Base-by-base conservation (phyloP, 768 basidiomycete genomes). In the Boletus rubroflammeus region DNA sequence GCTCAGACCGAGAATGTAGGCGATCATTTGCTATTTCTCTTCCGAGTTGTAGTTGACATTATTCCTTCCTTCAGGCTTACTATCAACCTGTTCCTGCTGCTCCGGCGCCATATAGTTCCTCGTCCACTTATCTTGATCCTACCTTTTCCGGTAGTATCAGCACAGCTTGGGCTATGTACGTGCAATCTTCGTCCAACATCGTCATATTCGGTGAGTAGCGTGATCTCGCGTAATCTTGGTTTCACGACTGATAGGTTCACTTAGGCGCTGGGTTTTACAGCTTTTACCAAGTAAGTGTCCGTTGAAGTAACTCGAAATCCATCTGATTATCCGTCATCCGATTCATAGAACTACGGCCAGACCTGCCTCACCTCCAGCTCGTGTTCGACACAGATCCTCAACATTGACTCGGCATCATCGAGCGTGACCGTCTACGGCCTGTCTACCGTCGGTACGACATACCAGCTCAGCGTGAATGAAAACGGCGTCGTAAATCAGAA, bases 1-100 rank as follows among this genome's bases (percentile, higher is more conserved):
- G 74, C 75, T 17, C 81, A 82, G 57, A 81, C 79, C 0, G 81
- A 82, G 57, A 78, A 77, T 1, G 78, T 79, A 53, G 21, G 62
- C 36, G 3, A 35, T 31, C 40, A 6, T 40, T 26, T 32, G 15
- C 4, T 14, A 1, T 47, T 25, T 35, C 23, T n/a, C 17, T 43
- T 31, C 6, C 11, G 32, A 28, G 26, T 5, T 23, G n/a, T 11
- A 19, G 21, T 17, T 43, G 38, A 49, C 15, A 15, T 1, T 1
- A 13, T 17, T 21, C 28, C 2, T 29, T 34, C 7, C 6, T 21
- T 11, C 41, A 79, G 78, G 76, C 79, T 1, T 80, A 80, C 62
- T 80, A 72, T 64, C 79, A 81, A 56, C 79, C 79, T 4, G 54
- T 53, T 6, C 79, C 80, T 5, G 68, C 67, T 5, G 66, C 75